Conservation (phyloP, 1,284 basidiomycete genomes). For the Fomitopsis schrenkii region DNA sequence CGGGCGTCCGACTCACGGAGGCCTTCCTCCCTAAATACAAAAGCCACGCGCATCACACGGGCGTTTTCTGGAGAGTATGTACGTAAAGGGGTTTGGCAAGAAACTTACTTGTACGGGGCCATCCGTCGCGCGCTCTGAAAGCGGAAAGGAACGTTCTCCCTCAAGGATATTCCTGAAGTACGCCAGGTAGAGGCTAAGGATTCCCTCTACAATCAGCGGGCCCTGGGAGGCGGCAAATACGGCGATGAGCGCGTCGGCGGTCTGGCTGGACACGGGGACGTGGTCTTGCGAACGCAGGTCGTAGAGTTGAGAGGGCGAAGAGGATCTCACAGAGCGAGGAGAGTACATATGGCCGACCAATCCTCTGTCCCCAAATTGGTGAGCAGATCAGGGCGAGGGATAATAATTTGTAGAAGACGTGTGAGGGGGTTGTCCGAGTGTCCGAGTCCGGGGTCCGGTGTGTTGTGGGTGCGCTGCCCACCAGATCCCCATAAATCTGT, state of each 20-base stretch:
- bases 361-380: background rate
- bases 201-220: background rate
- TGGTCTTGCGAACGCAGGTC: background rate
- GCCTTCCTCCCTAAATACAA: constrained; percentile 7
- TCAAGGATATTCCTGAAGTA: constrained; percentile 6
- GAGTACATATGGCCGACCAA: background rate
- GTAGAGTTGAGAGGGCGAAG: background rate
- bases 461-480: background rate
- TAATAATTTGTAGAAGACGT: background rate
- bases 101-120: constrained; percentile 3
- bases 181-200: constrained; percentile 3
- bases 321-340: background rate
- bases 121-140: background rate
- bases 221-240: background rate
- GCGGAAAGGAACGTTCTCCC: background rate
- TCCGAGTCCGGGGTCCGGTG: background rate
- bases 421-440: background rate
- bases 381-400: background rate
- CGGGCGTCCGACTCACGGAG: constrained; percentile 1
- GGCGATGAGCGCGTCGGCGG: constrained; percentile 1
- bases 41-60: constrained; percentile 8
- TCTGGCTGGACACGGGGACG: background rate
- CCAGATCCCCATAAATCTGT: background rate
- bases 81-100: constrained; percentile 1
- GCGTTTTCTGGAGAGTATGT: background rate